Percentiles rank a stretch among this genome's conserved stretches.
phyloP scores from a whole-genome alignment of 257 asterid genomes.

The Nicotiana noctiflora region DNA sequence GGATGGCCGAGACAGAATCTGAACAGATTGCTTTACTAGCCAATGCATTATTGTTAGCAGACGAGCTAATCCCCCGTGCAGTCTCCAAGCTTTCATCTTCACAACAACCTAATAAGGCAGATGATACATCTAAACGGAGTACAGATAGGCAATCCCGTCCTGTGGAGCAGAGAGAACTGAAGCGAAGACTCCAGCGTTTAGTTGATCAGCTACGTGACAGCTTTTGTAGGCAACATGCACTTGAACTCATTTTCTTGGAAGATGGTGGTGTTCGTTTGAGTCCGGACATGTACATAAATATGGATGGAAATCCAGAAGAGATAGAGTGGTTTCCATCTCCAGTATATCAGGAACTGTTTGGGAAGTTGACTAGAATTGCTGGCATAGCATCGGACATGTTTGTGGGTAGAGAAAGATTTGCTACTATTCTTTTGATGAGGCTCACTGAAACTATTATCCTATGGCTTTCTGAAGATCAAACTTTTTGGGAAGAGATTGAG shows the following conservation, averaged over 20 bases:
- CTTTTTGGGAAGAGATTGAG: slow-evolving; percentile 92
- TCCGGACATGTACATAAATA: slow-evolving; percentile 66
- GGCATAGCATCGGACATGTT: slow-evolving; percentile 67
- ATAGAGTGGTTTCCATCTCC: slow-evolving; percentile 96
- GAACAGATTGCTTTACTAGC: slow-evolving; percentile 71
- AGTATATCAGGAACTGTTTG: slow-evolving; percentile 80
- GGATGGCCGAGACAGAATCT: slow-evolving; percentile 55
- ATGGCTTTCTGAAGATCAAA: slow-evolving; percentile 91
- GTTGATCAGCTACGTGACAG: slow-evolving; percentile 87
- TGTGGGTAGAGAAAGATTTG: slow-evolving; percentile 83
- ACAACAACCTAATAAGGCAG: slow-evolving; percentile 22
- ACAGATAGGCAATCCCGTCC: slow-evolving; percentile 41
- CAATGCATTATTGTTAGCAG: slow-evolving; percentile 66
- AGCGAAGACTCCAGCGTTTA: slow-evolving; percentile 54
- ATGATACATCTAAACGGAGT: slow-evolving; percentile 35
- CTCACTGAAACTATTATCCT: slow-evolving; percentile 88
- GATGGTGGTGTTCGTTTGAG: slow-evolving; percentile 73
- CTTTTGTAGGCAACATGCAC: slow-evolving; percentile 86
- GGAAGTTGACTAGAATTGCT: slow-evolving; percentile 52
- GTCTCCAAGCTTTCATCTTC: slow-evolving; percentile 41
- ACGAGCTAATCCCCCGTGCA: slow-evolving; percentile 85
- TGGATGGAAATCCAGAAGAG: slow-evolving; percentile 52
- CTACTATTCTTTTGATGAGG: slow-evolving; percentile 74
- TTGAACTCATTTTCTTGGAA: slow-evolving; percentile 72
- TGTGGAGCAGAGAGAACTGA: slow-evolving; percentile 77